A percentile compares a stretch with the other conserved stretches of the same genome.
These are phyloP conservation scores for Jamesozyma piceae DNA, from an alignment of 805 yeast genomes.

Conservation along the genomic window DNA sequence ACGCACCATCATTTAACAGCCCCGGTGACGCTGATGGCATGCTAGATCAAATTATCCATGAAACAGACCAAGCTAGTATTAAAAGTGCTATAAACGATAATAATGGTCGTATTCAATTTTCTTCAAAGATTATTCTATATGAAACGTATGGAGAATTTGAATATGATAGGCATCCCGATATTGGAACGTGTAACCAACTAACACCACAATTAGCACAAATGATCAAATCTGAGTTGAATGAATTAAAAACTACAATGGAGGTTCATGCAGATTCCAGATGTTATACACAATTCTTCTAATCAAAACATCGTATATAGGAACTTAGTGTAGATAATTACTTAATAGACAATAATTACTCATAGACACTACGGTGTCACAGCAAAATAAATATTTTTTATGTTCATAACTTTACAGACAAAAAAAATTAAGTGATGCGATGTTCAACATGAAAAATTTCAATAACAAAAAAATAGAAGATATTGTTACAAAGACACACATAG, in stretches of 20 bases:
- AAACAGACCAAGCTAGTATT: background rate
- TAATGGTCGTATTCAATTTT: slow-evolving; percentile 37
- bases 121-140: slow-evolving; percentile 72
- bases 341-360: background rate
- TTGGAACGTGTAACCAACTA: slow-evolving; percentile 84
- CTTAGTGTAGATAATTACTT: background rate
- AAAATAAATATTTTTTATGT: background rate
- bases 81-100: background rate
- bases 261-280: slow-evolving; percentile 71
- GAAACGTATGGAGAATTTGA: slow-evolving; percentile 77
- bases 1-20: slow-evolving; percentile 46
- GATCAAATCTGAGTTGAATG: slow-evolving; percentile 78
- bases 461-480: background rate
- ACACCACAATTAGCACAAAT: slow-evolving; percentile 81
- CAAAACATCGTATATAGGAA: background rate
- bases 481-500: background rate
- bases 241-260: slow-evolving; percentile 69
- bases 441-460: background rate
- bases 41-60: background rate
- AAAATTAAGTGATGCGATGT: too few relatives aligned
- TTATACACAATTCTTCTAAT: slow-evolving; percentile 66
- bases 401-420: background rate
- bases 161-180: slow-evolving; percentile 87
- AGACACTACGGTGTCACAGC: background rate
- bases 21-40: slow-evolving; percentile 2